Percentiles rank a stretch among this genome's conserved stretches.
phyloP scores from a whole-genome alignment of 2,329 filamentous ascomycete genomes.

The Exutisphaerella laricina region DNA sequence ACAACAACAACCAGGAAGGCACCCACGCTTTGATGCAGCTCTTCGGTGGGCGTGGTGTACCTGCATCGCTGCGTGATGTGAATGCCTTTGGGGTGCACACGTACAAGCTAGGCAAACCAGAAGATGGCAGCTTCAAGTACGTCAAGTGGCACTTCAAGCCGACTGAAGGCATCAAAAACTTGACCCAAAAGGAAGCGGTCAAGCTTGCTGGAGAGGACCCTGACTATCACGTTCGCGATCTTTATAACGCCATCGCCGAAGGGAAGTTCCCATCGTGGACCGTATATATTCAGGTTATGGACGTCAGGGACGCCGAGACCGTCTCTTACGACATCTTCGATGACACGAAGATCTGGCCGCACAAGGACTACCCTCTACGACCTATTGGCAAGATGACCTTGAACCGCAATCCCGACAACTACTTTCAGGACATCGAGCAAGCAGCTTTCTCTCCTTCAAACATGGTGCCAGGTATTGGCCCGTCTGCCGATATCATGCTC shows the following conservation, averaged over 20 bases:
- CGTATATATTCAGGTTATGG: conserved; percentile 51
- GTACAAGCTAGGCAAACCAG: conserved; percentile 17
- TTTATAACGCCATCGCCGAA: conserved; percentile 42
- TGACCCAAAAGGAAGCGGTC: conserved; percentile 37
- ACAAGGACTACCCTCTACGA: conserved; percentile 33
- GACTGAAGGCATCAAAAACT: conserved; percentile 43
- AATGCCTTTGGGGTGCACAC: conserved; percentile 48
- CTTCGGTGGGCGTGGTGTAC: conserved; percentile 35
- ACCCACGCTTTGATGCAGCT: conserved; percentile 39
- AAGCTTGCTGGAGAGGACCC: conserved; percentile 35
- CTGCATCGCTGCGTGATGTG: conserved; percentile 33
- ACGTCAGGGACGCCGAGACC: conserved; percentile 45
- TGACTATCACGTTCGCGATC: conserved; percentile 36
- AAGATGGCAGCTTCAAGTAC: conserved; percentile 46
- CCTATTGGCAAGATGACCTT: conserved; percentile 49
- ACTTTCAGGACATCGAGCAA: conserved; percentile 42
- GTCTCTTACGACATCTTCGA: conserved; percentile 52
- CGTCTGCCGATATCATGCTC: not conserved
- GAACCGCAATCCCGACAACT: conserved; percentile 54
- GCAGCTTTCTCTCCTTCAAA: not conserved
- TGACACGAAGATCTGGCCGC: conserved; percentile 51
- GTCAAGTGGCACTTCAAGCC: conserved; percentile 49
- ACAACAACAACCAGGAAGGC: conserved; percentile 42
- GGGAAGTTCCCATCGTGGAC: conserved; percentile 49
- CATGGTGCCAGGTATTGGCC: conserved; percentile 2